phyloP scores from a whole-genome alignment of 23 red algal genomes.

The Gracilaria vermiculophylla region DNA sequence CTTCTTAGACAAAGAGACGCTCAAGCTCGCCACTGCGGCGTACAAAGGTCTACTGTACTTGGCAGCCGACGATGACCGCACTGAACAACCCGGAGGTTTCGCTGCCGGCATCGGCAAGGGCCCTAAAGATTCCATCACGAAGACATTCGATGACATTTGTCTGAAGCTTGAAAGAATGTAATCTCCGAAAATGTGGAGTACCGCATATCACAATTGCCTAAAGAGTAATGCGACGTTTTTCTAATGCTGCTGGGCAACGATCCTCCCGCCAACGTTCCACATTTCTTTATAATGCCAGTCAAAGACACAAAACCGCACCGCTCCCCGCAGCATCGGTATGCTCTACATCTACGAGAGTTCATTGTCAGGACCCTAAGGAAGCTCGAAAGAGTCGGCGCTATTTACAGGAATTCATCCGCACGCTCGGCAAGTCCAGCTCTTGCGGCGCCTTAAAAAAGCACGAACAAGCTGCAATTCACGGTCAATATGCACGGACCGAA shows the following conservation, averaged over 20 bases:
- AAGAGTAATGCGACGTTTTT: neutral
- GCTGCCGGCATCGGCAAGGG: neutral
- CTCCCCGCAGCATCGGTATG: neutral
- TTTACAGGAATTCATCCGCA: slow-evolving; percentile 33
- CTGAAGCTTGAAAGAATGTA: neutral
- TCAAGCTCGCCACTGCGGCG: neutral
- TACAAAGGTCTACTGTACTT: neutral
- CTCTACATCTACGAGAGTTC: neutral
- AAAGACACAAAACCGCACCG: neutral
- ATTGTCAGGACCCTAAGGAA: neutral
- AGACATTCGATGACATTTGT: neutral
- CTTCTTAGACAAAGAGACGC: neutral
- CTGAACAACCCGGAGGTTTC: slow-evolving; percentile 3
- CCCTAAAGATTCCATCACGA: neutral
- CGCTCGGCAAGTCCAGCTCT: slow-evolving; percentile 27
- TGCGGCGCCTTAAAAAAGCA: slow-evolving; percentile 18
- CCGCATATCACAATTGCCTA: neutral
- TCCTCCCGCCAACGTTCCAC: slow-evolving; percentile 19
- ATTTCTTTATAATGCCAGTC: neutral
- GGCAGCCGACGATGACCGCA: neutral
- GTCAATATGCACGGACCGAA: slow-evolving; percentile 24
- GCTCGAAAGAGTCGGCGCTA: slow-evolving; percentile 16
- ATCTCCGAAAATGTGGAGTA: neutral
- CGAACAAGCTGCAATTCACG: slow-evolving; percentile 12
- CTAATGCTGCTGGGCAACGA: neutral